Base-by-base conservation (phyloP, 2,329 filamentous ascomycete genomes). In the Clarireedia paspali region DNA sequence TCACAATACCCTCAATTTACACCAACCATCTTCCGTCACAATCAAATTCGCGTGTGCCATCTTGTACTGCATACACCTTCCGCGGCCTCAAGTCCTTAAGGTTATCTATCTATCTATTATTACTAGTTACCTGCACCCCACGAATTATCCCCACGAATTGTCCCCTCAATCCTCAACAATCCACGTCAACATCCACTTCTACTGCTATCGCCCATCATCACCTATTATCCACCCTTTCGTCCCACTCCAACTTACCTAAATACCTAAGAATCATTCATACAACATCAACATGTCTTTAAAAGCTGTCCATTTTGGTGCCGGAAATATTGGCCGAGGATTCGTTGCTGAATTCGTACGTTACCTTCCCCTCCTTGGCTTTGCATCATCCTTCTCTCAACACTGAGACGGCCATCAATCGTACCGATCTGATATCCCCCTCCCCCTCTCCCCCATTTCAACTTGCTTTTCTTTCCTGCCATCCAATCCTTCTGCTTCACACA, bases 221-320 rank as follows among this genome's bases (percentile, higher is more conserved):
- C 7, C 6, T 30, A 30, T 30, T 9, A 30, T 30, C 27, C 6
- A 9, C 24, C 42, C 5, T 45, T 30, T 30, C 45, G 23, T 47
- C n/a, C 23, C 9, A 6, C 42, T 17, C n/a, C 5, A 20, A 10
- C 12, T 15, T 6, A 24, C n/a, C 5, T 20, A n/a, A 9, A 36
- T 6, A 14, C n/a, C 27, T 30, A 6, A 6, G 42, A 14, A 36
- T 4, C 27, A 14, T 49, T n/a, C 6, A 12, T 55, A 27, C n/a
- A 14, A 50, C 34, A 14, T 55, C 53, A 62, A 27, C 7, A 65
- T 63, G 59, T 57, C 53, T 49, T 84, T 83, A 71, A 89, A 87
- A 71, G 88, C 88, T 64, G 82, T 92, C 70, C 89, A 92, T 75
- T 92, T 94, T 66, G 89, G 89, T 64, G 88, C 88, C 67, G 89